Percentiles rank a stretch among this genome's conserved stretches.
Evolutionary conservation across 495 filamentous ascomycete genomes (phyloP).

Genomic region (Wilcoxina mikolae): DNA sequence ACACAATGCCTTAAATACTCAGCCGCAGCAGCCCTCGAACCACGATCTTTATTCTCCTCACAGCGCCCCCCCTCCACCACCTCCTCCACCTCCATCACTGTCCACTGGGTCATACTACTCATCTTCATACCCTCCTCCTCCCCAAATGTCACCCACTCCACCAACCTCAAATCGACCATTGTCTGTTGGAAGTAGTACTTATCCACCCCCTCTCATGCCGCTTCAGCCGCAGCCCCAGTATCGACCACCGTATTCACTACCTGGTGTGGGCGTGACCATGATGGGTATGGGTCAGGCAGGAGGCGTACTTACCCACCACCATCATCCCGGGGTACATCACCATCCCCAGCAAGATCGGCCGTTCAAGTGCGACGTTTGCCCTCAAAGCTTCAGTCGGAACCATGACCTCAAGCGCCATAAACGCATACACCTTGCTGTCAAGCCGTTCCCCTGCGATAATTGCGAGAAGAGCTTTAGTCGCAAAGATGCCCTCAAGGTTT

Average conservation of each 20-base stretch:
- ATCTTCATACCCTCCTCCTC: slow-evolving; percentile 26
- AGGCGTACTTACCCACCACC: slow-evolving; percentile 21
- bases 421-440: slow-evolving; percentile 84
- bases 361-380: slow-evolving; percentile 86
- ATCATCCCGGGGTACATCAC: slow-evolving; percentile 33
- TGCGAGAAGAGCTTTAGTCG: slow-evolving; percentile 96
- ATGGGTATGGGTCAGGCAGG: slow-evolving; percentile 22
- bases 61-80: slow-evolving; percentile 20
- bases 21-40: slow-evolving; percentile 13
- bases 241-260: slow-evolving; percentile 19
- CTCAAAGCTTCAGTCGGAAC: slow-evolving; percentile 89
- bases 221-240: slow-evolving; percentile 26
- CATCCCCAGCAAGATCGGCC: slow-evolving; percentile 53
- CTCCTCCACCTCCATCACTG: slow-evolving; percentile 23
- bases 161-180: slow-evolving; percentile 11
- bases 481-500: slow-evolving; percentile 93
- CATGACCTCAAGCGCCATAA: slow-evolving; percentile 95
- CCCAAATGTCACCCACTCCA: slow-evolving; percentile 21
- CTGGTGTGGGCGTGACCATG: slow-evolving; percentile 21
- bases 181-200: background rate
- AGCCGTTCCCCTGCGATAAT: slow-evolving; percentile 80
- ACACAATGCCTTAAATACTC: slow-evolving; percentile 26
- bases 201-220: slow-evolving; percentile 19
- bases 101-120: slow-evolving; percentile 15
- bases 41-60: slow-evolving; percentile 26